Base-by-base conservation (phyloP, 129 eudicot genomes). In the Arctium minus region DNA sequence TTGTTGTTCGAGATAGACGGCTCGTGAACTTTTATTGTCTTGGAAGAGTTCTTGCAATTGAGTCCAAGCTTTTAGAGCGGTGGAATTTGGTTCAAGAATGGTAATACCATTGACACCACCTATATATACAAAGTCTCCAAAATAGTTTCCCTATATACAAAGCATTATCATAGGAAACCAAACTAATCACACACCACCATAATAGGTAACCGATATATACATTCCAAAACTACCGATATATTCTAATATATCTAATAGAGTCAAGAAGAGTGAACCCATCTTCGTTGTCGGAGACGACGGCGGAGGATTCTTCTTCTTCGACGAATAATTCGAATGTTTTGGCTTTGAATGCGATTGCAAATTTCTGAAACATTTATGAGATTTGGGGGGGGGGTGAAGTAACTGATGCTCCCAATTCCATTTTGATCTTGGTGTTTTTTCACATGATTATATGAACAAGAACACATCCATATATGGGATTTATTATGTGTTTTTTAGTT, bases 321-420 rank as follows among this genome's bases (percentile, higher is more conserved):
- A 91, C 80, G 88, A 96, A 91, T 82, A 96, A 93, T 84, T 96
- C 99, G 84, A 86, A 85, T 37, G 99, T 92, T 70, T 93, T 96
- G 74, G 98, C 80, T 90, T 91, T 96, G 86, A 96, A 91, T 11
- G 98, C 97, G 65, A 91, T 86, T 68, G 99, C 99, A 42, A 96
- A 93, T 84, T 96, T 96, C 79, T 88, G 91, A 69, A 93, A 93
- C 97, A 93, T 93, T 13, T 93, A 92, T 37, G 99, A 91, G 90
- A 96, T 87, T 88, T 91, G 99, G 11, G 95, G 97, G 38, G 90
- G 92, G 73, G 86, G 92, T 17, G 92, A 18, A 12, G 85, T 36
- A 22, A 91, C 70, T 33, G 86, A n/a, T 35, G 87, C 8, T 64
- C 75, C 87, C 27, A 84, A 72, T 72, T 83, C 94, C 90, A 89